Percentiles rank a stretch among this genome's conserved stretches.
Evolutionary conservation across 2,329 filamentous ascomycete genomes (phyloP).

Genomic region (Bipolaris victoriae): DNA sequence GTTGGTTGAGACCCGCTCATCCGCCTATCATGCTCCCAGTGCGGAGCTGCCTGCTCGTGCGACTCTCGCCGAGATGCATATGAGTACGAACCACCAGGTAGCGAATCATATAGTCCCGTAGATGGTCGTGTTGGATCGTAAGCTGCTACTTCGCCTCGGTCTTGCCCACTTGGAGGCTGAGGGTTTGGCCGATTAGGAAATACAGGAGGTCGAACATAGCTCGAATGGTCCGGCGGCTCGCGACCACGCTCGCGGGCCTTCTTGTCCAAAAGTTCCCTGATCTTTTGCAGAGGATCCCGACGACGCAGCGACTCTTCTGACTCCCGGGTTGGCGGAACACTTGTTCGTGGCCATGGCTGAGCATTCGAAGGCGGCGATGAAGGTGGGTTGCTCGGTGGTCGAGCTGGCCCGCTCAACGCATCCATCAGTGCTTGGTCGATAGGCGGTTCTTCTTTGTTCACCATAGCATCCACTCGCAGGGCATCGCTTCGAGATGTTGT

Average conservation of each 20-base stretch:
- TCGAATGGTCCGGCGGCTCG: constrained; percentile 25
- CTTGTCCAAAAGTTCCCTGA: constrained; percentile 34
- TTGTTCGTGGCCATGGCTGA: constrained; percentile 25
- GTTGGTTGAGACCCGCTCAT: constrained; percentile 37
- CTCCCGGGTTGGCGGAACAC: constrained; percentile 20
- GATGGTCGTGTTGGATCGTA: constrained; percentile 38
- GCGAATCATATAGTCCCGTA: constrained; percentile 28
- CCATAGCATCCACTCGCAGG: constrained; percentile 26
- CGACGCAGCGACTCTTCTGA: constrained; percentile 35
- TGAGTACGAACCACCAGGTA: constrained; percentile 25
- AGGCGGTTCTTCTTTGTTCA: constrained; percentile 30
- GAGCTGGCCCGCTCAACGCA: constrained; percentile 22
- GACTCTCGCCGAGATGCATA: constrained; percentile 34
- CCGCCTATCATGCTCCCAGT: constrained; percentile 38
- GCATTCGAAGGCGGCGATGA: constrained; percentile 25
- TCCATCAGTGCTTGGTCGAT: constrained; percentile 33
- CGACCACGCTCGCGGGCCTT: constrained; percentile 33
- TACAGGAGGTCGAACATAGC: constrained; percentile 13
- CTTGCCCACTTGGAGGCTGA: constrained; percentile 16
- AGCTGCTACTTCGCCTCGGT: constrained; percentile 24
- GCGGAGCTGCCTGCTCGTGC: constrained; percentile 31
- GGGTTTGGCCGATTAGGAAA: neutral
- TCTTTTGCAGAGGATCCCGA: constrained; percentile 34
- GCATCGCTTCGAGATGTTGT: constrained; percentile 28
- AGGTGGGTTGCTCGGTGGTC: constrained; percentile 25